These are phyloP conservation scores for Cryomyces minteri DNA, from an alignment of 495 filamentous ascomycete species.

Conservation along the genomic window DNA sequence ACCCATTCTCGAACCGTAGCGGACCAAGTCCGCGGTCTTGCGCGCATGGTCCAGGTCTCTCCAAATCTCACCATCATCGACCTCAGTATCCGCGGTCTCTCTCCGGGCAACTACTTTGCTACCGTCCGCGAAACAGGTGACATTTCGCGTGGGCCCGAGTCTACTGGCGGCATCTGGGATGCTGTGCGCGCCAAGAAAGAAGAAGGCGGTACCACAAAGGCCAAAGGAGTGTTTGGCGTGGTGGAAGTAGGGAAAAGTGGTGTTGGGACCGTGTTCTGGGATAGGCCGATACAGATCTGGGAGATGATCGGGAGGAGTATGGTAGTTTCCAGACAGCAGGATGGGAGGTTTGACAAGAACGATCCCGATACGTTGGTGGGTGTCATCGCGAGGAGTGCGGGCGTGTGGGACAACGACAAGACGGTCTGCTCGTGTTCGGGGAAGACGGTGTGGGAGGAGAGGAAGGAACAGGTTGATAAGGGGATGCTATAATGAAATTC, in stretches of 20 bases:
- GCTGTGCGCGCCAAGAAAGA: slow-evolving; percentile 30
- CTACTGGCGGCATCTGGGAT: slow-evolving; percentile 73
- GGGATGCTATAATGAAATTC: slow-evolving; percentile 55
- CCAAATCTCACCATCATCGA: slow-evolving; percentile 61
- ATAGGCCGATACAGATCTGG: slow-evolving; percentile 73
- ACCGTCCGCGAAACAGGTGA: slow-evolving; percentile 78
- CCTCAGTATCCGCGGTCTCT: slow-evolving; percentile 70
- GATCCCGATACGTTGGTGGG: slow-evolving; percentile 74
- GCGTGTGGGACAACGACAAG: slow-evolving; percentile 97
- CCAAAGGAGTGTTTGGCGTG: slow-evolving; percentile 52
- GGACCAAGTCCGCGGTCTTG: slow-evolving; percentile 21
- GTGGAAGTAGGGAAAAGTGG: slow-evolving; percentile 53
- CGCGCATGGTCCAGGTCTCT: slow-evolving; percentile 24
- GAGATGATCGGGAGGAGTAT: slow-evolving; percentile 87
- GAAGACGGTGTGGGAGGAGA: slow-evolving; percentile 95
- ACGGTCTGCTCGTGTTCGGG: slow-evolving; percentile 89
- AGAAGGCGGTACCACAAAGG: slow-evolving; percentile 11
- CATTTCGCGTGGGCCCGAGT: slow-evolving; percentile 63
- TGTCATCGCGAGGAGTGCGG: slow-evolving; percentile 84
- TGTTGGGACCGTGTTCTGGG: slow-evolving; percentile 57
- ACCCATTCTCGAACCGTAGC: slow-evolving; percentile 41
- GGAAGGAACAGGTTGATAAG: slow-evolving; percentile 68
- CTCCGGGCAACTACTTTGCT: slow-evolving; percentile 62
- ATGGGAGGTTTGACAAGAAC: slow-evolving; percentile 37
- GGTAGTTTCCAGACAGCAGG: slow-evolving; percentile 49